A percentile compares a stretch with the other conserved stretches of the same genome.
Conservation (phyloP, 495 filamentous ascomycete genomes). For the Penicillium longicatenatum region DNA sequence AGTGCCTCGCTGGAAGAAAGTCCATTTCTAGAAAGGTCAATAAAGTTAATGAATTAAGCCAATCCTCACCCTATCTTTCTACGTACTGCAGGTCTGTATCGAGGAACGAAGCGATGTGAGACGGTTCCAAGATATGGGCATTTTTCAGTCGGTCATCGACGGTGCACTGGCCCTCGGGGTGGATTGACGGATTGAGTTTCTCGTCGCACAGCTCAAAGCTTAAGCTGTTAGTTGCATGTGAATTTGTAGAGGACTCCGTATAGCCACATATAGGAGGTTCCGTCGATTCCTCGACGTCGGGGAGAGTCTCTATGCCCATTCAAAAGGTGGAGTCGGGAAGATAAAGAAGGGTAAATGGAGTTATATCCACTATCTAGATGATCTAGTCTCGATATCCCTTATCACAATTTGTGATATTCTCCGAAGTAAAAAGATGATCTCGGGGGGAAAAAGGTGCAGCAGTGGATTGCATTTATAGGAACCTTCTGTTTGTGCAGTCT, state of each 20-base stretch:
- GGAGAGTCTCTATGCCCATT: constrained; percentile 45
- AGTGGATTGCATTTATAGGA: neutral
- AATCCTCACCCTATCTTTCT: neutral
- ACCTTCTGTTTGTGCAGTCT: neutral
- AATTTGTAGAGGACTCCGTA: constrained; percentile 23
- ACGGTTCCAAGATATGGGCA: constrained; percentile 34
- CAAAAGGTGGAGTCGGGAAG: constrained; percentile 28
- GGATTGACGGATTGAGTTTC: constrained; percentile 9
- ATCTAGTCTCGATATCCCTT: constrained; percentile 5
- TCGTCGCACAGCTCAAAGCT: constrained; percentile 13
- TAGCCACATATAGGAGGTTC: constrained; percentile 48
- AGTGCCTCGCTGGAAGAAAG: constrained; percentile 56
- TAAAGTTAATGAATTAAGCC: neutral
- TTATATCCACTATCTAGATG: constrained; percentile 2
- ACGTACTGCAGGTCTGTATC: constrained; percentile 35
- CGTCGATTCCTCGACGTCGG: constrained; percentile 49
- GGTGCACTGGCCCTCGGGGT: constrained; percentile 4
- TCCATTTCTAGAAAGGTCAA: constrained; percentile 41
- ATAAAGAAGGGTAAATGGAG: neutral
- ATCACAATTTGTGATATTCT: neutral
- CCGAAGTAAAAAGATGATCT: neutral
- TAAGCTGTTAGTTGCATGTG: constrained; percentile 24
- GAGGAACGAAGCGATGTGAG: constrained; percentile 28
- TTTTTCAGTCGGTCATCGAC: constrained; percentile 11
- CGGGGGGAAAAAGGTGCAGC: neutral